Percentiles rank a stretch among this genome's conserved stretches.
phyloP scores from a whole-genome alignment of 768 basidiomycete species.

The Cystofilobasidium bisporidii region DNA sequence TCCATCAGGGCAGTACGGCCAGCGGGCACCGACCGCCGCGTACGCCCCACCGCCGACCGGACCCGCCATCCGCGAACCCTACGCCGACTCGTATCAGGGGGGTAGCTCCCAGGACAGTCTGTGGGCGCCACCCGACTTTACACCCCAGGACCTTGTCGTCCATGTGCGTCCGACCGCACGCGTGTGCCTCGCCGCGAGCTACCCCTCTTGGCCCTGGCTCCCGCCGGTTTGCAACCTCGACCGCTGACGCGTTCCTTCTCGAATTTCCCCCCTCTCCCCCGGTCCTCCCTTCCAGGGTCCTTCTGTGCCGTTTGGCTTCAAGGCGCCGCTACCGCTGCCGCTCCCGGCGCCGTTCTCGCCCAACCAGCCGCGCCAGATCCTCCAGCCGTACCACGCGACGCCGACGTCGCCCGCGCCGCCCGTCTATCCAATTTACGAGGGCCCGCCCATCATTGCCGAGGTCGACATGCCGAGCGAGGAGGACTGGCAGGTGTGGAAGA shows the following conservation, averaged over 20 bases:
- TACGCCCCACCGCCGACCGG: too few species aligned
- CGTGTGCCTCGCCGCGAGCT: too few species aligned
- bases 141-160: neutral
- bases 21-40: too few species aligned
- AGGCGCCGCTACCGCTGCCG: neutral
- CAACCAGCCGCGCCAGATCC: neutral
- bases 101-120: neutral
- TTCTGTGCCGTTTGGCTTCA: constrained; percentile 13
- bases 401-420: constrained; percentile 8
- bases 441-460: neutral
- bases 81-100: too few species aligned
- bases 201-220: too few species aligned
- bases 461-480: constrained; percentile 11
- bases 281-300: neutral
- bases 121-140: neutral
- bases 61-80: too few species aligned
- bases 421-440: constrained; percentile 9
- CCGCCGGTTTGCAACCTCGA: too few species aligned
- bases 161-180: neutral
- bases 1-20: too few species aligned
- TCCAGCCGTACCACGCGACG: constrained; percentile 2
- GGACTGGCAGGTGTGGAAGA: constrained; percentile 7
- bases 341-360: neutral
- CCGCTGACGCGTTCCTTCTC: too few species aligned
- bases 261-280: neutral